phyloP scores from a whole-genome alignment of 2,329 filamentous ascomycete species.

The Aspergillus bombycis region DNA sequence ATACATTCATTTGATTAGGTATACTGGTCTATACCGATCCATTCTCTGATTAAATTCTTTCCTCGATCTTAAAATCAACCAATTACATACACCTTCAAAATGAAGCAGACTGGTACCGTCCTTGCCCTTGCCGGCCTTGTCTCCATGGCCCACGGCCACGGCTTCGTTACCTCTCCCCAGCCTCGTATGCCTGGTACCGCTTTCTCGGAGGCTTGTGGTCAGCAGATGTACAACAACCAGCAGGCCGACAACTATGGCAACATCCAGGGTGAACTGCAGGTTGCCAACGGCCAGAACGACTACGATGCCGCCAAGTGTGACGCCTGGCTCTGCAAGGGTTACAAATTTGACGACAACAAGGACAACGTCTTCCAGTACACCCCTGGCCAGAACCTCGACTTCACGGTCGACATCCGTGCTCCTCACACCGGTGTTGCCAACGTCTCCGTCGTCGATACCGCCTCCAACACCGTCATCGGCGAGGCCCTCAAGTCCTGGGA shows the following conservation, averaged over 20 bases:
- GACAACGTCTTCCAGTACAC: conserved; percentile 56
- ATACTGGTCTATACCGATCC: conserved; percentile 29
- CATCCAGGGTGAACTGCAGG: conserved; percentile 58
- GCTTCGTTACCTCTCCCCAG: conserved; percentile 53
- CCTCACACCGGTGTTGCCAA: conserved; percentile 55
- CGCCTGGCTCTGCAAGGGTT: conserved; percentile 62
- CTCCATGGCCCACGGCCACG: conserved; percentile 56
- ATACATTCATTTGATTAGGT: conserved; percentile 20
- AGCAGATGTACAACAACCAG: conserved; percentile 59
- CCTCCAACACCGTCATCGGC: conserved; percentile 45
- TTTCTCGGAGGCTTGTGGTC: conserved; percentile 57
- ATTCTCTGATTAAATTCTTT: conserved; percentile 17
- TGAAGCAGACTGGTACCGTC: conserved; percentile 48
- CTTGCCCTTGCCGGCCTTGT: conserved; percentile 48
- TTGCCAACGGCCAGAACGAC: conserved; percentile 51
- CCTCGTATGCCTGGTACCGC: conserved; percentile 56
- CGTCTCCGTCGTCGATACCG: conserved; percentile 53
- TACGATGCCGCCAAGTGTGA: conserved; percentile 53
- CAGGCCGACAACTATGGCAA: conserved; percentile 59
- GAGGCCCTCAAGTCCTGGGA: conserved; percentile 36
- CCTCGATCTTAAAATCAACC: conserved; percentile 14
- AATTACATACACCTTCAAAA: conserved; percentile 29
- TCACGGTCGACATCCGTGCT: conserved; percentile 50
- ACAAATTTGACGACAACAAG: conserved; percentile 60
- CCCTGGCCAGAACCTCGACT: conserved; percentile 48